These are phyloP conservation scores for Candida chilensis DNA, from an alignment of 805 yeast genomes.

Conservation along the genomic window DNA sequence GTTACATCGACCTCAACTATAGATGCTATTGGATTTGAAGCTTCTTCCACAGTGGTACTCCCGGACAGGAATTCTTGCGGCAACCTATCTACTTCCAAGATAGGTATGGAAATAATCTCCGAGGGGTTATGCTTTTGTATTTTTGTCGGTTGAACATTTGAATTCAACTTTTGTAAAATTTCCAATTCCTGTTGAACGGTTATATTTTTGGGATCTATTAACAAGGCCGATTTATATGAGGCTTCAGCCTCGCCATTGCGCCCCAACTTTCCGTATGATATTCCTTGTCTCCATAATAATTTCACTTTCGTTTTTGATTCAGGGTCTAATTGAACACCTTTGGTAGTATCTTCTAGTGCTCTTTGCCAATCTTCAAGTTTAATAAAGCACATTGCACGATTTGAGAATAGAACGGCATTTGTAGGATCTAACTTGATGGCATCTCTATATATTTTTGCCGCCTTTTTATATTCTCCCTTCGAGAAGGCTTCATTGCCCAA, in stretches of 20 bases:
- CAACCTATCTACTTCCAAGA: constrained; percentile 31
- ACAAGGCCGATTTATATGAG: constrained; percentile 24
- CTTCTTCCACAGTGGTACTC: too few species aligned
- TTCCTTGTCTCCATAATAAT: constrained; percentile 41
- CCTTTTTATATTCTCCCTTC: constrained; percentile 31
- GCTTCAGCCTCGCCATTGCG: constrained; percentile 12
- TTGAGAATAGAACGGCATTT: constrained; percentile 54
- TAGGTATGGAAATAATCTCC: constrained; percentile 14
- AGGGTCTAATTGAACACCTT: constrained; percentile 29
- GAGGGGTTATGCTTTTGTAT: background rate
- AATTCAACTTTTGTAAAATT: constrained; percentile 5
- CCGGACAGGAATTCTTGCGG: constrained; percentile 29
- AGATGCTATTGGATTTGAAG: too few species aligned
- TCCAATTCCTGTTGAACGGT: constrained; percentile 26
- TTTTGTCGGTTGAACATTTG: constrained; percentile 2
- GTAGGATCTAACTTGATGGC: constrained; percentile 41
- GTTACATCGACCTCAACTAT: background rate
- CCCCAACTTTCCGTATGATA: constrained; percentile 22
- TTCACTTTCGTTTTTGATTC: constrained; percentile 29
- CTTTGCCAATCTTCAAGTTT: constrained; percentile 38
- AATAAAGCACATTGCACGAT: constrained; percentile 58
- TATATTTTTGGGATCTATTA: constrained; percentile 28
- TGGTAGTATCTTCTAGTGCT: constrained; percentile 40
- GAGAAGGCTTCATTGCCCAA: constrained; percentile 49
- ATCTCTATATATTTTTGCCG: constrained; percentile 43